Base-by-base conservation (phyloP, 2,329 filamentous ascomycete species). In the Clarireedia paspali region DNA sequence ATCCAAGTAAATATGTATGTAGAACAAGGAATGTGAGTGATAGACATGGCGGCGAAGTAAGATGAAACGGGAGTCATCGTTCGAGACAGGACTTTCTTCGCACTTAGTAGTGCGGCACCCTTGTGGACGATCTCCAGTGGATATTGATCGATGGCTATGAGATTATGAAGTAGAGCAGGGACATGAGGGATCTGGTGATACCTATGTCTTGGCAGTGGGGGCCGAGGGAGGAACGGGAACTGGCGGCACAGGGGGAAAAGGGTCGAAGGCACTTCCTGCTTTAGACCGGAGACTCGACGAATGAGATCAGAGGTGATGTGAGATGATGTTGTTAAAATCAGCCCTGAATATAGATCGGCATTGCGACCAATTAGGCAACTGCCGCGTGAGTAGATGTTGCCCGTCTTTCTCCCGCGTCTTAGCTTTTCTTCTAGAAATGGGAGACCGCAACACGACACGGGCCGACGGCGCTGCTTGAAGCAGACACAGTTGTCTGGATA, bases 261-360 rank as follows among this genome's bases (percentile, higher is more conserved):
- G 38, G 26, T 34, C 26, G 38, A n/a, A 17, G 36, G 20, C 10
- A 10, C 30, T 24, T 27, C 39, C 24, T 30, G 34, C 34, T 39
- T 42, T 34, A 49, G 45, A 49, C 3, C 7, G 5, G 20, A 17
- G 27, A 30, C 27, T 7, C 27, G 27, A 30, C 20, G 7, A 20
- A 45, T 54, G 36, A 55, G 34, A 53, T 42, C 12, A 53, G 34
- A 53, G 47, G 51, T 50, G 17, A 45, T 38, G 47, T 53, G 27
- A 45, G 50, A 53, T 48, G 26, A 17, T 15, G 45, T 34, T 20
- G 12, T n/a, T n/a, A 12, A 9, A 50, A 17, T 44, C 46, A 55
- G 53, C 38, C 9, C 30, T 27, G 17, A 17, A 24, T 38, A 26
- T 45, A 17, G 17, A 23, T 17, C 15, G 38, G 24, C 5, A 34